Evolutionary conservation across 768 basidiomycete species (phyloP).

Genomic region (Polyporus arcularius): DNA sequence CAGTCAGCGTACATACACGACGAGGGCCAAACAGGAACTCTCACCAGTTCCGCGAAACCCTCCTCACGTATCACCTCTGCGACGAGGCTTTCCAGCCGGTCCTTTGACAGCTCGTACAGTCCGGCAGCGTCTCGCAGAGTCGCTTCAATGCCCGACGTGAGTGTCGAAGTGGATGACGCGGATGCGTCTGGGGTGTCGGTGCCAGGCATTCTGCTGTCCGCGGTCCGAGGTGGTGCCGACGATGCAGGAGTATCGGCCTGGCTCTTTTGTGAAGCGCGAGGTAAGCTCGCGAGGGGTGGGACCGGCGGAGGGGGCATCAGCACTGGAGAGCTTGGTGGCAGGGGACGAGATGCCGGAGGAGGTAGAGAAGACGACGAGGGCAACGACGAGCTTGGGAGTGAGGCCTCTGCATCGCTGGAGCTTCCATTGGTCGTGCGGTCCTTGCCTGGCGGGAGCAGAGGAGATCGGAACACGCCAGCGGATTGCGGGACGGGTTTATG

Average conservation of each 20-base stretch:
- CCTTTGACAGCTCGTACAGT: conserved; percentile 54
- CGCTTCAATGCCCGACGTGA: conserved; percentile 21
- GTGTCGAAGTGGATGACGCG: conserved; percentile 20
- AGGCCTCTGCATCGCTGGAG: conserved; percentile 2
- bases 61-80: conserved; percentile 70
- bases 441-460: background rate
- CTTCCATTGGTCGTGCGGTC: background rate
- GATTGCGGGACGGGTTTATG: background rate
- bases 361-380: conserved; percentile 9
- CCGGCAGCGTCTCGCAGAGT: conserved; percentile 46
- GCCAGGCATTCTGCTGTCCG: background rate
- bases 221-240: background rate
- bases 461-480: background rate
- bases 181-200: background rate
- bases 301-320: conserved; percentile 14
- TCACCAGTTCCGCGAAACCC: conserved; percentile 75
- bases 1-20: background rate
- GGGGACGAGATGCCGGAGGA: background rate
- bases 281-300: conserved; percentile 8
- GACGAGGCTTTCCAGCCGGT: conserved; percentile 57
- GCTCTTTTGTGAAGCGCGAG: conserved; percentile 7
- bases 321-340: conserved; percentile 6
- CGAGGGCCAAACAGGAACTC: too few relatives aligned
- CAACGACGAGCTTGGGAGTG: conserved; percentile 8
- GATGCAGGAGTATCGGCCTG: background rate